Evolutionary conservation across 2,329 filamentous ascomycete species (phyloP).

Genomic region (Exophiala oligosperma): DNA sequence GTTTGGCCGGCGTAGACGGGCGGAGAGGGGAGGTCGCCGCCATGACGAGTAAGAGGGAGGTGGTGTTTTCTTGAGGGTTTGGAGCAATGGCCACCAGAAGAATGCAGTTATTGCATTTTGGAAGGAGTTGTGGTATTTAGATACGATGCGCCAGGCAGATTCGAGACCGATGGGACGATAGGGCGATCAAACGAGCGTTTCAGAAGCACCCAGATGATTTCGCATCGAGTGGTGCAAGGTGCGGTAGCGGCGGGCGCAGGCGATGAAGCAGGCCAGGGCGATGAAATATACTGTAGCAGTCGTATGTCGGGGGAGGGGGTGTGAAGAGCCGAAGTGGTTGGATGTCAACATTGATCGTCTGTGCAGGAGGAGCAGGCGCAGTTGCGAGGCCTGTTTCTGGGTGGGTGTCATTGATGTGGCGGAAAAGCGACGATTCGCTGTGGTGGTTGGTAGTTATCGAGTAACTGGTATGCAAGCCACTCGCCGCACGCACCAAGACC

Average conservation of each 20-base stretch:
- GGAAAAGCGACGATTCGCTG: not conserved
- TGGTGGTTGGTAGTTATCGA: not conserved
- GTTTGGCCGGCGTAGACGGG: constrained; percentile 15
- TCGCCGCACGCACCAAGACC: too few relatives aligned
- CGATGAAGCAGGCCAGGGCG: not conserved
- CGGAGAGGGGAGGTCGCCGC: constrained; percentile 16
- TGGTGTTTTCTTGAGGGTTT: not conserved
- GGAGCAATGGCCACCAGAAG: not conserved
- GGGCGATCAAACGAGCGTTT: constrained; percentile 8
- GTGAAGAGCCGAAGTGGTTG: not conserved
- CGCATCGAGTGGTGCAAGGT: not conserved
- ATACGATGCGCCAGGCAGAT: not conserved
- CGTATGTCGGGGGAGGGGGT: not conserved
- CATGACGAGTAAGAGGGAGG: constrained; percentile 2
- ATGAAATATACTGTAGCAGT: not conserved
- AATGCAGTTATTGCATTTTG: not conserved
- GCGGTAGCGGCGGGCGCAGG: not conserved
- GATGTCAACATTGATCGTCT: not conserved
- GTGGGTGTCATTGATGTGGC: not conserved
- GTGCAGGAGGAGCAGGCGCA: not conserved
- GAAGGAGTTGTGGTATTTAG: not conserved
- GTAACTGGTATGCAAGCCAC: not conserved
- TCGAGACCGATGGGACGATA: not conserved
- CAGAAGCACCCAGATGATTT: not conserved
- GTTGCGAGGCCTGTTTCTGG: not conserved